Conservation (phyloP, 2,329 filamentous ascomycete species). For the Fusarium veterinarium region DNA sequence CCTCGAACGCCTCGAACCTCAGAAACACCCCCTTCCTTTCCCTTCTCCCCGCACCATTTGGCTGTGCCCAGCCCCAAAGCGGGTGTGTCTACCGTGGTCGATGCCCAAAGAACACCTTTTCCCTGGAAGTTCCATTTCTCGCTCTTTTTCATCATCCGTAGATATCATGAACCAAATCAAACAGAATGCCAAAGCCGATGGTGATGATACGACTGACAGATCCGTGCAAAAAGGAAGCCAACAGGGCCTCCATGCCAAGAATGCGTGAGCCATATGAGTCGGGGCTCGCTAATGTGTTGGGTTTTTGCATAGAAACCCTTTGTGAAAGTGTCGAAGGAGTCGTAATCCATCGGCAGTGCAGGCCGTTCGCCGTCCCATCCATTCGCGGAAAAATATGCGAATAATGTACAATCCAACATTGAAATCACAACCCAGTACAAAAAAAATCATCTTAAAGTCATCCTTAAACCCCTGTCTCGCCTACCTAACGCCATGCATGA, state of each 20-base stretch:
- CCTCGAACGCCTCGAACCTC: slow-evolving; percentile 44
- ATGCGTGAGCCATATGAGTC: slow-evolving; percentile 30
- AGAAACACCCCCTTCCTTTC: slow-evolving; percentile 27
- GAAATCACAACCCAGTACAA: slow-evolving; percentile 47
- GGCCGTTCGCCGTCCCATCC: slow-evolving; percentile 50
- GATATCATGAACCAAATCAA: slow-evolving; percentile 47
- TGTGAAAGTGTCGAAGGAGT: slow-evolving; percentile 38
- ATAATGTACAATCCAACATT: slow-evolving; percentile 58
- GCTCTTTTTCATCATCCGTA: slow-evolving; percentile 46
- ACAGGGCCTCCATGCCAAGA: slow-evolving; percentile 29
- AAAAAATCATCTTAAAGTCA: slow-evolving; percentile 47
- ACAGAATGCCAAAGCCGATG: slow-evolving; percentile 49
- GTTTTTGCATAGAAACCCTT: slow-evolving; percentile 25
- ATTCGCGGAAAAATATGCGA: slow-evolving; percentile 53
- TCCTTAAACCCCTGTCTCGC: slow-evolving; percentile 34
- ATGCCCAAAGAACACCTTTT: slow-evolving; percentile 42
- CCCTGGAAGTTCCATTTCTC: slow-evolving; percentile 39
- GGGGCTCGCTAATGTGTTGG: slow-evolving; percentile 30
- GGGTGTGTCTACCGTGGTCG: slow-evolving; percentile 43
- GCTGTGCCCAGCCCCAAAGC: slow-evolving; percentile 39
- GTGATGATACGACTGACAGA: slow-evolving; percentile 46
- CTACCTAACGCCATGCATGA: slow-evolving; percentile 46
- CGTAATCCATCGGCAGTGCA: slow-evolving; percentile 48
- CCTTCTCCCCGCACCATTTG: slow-evolving; percentile 36
- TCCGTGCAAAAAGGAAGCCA: slow-evolving; percentile 41